Evolutionary conservation across 768 basidiomycete genomes (phyloP), one percentile per base, ranked within the genome.

Genomic region (Lactarius hatsudake): DNA sequence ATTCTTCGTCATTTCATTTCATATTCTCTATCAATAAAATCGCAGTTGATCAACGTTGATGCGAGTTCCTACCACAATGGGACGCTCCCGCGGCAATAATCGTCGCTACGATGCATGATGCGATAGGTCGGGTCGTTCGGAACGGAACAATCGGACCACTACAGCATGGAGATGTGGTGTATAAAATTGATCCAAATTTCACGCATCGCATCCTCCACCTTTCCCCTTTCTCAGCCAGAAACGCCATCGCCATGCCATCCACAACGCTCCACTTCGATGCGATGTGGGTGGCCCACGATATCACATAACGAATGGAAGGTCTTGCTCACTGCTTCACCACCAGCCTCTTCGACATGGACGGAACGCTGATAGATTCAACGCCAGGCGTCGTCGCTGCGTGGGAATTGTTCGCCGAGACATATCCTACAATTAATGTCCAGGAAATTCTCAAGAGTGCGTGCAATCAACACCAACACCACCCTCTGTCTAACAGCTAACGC

Each of bases 331-430:
- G 13, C 26, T 53, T 26, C 45, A 20, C 32, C 30, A 57, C 40
- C 66, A 91, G 90, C 65, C 79, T 91, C 17, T 91, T 91, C 73
- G 90, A 92, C 75, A 92, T 91, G 90, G 90, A 92, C 74, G 90
- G 90, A 63, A 94, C 90, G 40, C 80, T 91, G 60, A 82, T 91
- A 70, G 90, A 95, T 74, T 94, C 91, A 23, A 94, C 90, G 12
- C 84, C 86, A 36, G 93, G 91, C 53, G 92, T 96, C 38, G 78
- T 85, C 32, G 91, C 88, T 32, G 92, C 93, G 42, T 96, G 94
- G 94, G 80, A 87, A 62, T 77, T 80, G n/a, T 94, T 94, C 77
- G 83, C 83, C 59, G 74, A 86, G 73, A 82, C 83, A 65, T 94
- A 95, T 75, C 86, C 88, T 4, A 75, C 74, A 38, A 84, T 91